Evolutionary conservation across 129 eudicot species (phyloP), one percentile per base, ranked within the genome.

Genomic region (Centrapalus pauciflorus): DNA sequence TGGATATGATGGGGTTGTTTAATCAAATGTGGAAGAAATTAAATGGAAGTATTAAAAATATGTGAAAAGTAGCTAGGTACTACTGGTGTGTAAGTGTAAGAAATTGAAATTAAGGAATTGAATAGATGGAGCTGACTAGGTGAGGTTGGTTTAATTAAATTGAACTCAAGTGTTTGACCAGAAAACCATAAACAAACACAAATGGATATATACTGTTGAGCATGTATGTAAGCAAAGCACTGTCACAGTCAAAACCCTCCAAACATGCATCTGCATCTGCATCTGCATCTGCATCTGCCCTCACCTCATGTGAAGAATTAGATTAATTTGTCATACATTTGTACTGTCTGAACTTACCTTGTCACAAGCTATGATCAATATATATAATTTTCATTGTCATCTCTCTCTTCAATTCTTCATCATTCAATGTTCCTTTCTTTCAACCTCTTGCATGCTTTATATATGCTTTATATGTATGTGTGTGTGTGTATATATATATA

Each of bases 261-360:
- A 45, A 66, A 75, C 69, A 66, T 66, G 79, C 79, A 75, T 57
- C 30, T 61, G 61, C 68, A n/a, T n/a, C n/a, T n/a, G n/a, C n/a
- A n/a, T n/a, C n/a, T n/a, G n/a, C n/a, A n/a, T n/a, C n/a, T n/a
- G n/a, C n/a, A n/a, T n/a, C n/a, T n/a, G n/a, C n/a, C n/a, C n/a
- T n/a, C n/a, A n/a, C n/a, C n/a, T 57, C 79, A 75, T 75, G 74
- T 74, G 79, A 70, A 57, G 66, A 74, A 66, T 56, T 56, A 66
- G 79, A 74, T n/a, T n/a, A n/a, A 66, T 29, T 57, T 74, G 79
- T 74, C 79, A 66, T 74, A 56, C 73, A 74, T 74, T 33, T 66
- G 79, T 74, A 74, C 79, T 56, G 62, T 62, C 4, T 45, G n/a
- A n/a, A n/a, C 54, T 66, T 74, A 49, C 68, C 79, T 56, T 66